Evolutionary conservation across 1,284 basidiomycete species (phyloP).

Genomic region (Ceratobasidium sp.): DNA sequence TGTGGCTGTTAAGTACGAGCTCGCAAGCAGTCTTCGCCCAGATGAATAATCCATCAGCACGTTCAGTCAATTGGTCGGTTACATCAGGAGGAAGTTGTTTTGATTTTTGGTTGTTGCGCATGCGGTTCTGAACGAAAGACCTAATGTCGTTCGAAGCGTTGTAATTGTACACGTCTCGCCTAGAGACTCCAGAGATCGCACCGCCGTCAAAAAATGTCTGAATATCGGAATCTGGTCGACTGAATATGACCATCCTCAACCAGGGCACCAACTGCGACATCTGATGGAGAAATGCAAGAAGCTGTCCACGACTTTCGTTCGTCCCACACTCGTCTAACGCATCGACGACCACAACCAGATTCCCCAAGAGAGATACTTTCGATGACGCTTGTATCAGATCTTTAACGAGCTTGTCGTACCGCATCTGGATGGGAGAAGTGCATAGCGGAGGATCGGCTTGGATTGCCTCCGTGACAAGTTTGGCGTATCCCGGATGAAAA

Average conservation of each 20-base stretch:
- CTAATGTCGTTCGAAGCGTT: background rate
- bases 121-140: background rate
- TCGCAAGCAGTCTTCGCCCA: slow-evolving; percentile 19
- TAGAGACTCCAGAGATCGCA: background rate
- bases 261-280: background rate
- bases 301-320: background rate
- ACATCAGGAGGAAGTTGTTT: background rate
- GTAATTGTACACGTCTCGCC: background rate
- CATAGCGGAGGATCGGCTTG: background rate
- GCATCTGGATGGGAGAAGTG: background rate
- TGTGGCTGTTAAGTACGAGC: slow-evolving; percentile 3
- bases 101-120: no score
- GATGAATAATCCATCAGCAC: slow-evolving; percentile 40
- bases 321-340: slow-evolving; percentile 33
- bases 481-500: background rate
- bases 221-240: slow-evolving; percentile 30
- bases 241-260: slow-evolving; percentile 34
- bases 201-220: background rate
- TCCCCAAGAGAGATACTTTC: background rate
- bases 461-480: background rate
- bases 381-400: background rate
- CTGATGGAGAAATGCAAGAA: background rate
- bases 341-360: slow-evolving; percentile 35
- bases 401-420: background rate
- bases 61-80: background rate